Percentiles rank a stretch among this genome's conserved stretches.
Conservation (phyloP, 176 grass and related monocot genomes). For the Oryza australiensis region DNA sequence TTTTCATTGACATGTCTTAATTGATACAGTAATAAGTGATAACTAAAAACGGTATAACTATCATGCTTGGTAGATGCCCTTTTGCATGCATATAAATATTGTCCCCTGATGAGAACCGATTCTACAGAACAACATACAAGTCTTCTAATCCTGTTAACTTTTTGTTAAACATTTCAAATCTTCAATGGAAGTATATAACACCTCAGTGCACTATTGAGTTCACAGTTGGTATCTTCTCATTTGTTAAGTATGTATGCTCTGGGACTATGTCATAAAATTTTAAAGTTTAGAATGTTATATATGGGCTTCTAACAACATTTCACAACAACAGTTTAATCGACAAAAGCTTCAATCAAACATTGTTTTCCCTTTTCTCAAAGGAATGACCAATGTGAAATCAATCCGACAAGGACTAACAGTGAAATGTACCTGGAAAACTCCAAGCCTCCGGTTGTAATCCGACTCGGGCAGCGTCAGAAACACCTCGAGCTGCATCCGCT, state of each 20-base stretch:
- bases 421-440: constrained; percentile 82
- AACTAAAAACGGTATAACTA: not conserved
- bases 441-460: constrained; percentile 82
- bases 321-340: not conserved
- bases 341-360: not conserved
- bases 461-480: constrained; percentile 79
- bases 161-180: not conserved
- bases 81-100: not conserved
- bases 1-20: not conserved
- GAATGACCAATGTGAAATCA: constrained; percentile 20
- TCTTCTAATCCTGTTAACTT: not conserved
- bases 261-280: not conserved
- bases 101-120: not conserved
- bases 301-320: not conserved
- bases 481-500: constrained; percentile 68
- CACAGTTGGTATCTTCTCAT: not conserved
- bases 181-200: not conserved
- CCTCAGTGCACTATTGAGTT: not conserved
- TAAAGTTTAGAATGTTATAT: not conserved
- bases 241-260: not conserved
- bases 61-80: not conserved
- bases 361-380: not conserved
- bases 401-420: not conserved
- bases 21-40: too few relatives aligned
- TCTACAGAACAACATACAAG: not conserved